phyloP scores from a whole-genome alignment of 1,139 yeast genomes.

The Lodderomyces margitis region DNA sequence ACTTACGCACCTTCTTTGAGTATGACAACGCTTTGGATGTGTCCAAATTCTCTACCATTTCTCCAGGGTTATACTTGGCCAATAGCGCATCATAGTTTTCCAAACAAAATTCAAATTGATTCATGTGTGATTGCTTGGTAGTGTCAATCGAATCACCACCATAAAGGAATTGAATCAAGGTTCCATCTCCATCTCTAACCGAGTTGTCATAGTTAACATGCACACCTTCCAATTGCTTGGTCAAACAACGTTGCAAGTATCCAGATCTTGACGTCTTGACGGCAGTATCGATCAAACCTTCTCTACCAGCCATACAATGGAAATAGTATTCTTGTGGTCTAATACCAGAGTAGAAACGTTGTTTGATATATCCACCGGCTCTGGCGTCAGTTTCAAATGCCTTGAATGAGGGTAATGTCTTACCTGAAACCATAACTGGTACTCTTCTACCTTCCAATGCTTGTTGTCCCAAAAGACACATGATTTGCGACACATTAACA shows the following conservation, averaged over 20 bases:
- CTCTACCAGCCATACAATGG: conserved; percentile 99
- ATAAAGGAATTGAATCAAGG: conserved; percentile 89
- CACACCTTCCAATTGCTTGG: conserved; percentile 97
- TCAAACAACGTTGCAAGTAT: conserved; percentile 96
- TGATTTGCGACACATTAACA: conserved; percentile 97
- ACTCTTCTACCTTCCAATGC: conserved; percentile 99
- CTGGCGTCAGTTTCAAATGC: conserved; percentile 96
- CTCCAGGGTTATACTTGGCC: conserved; percentile 84
- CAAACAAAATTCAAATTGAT: conserved; percentile 88
- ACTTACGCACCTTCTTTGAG: conserved; percentile 78
- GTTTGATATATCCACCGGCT: conserved; percentile 98
- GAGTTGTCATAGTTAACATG: conserved; percentile 92
- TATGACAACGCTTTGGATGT: conserved; percentile 78
- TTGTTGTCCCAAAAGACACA: conserved; percentile 99
- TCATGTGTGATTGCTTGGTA: conserved; percentile 91
- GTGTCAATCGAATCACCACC: conserved; percentile 98
- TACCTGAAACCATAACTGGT: conserved; percentile 98
- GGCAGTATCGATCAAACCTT: conserved; percentile 99
- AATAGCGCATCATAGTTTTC: conserved; percentile 87
- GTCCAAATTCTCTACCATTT: conserved; percentile 70
- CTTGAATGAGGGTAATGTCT: conserved; percentile 93
- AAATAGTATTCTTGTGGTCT: conserved; percentile 99
- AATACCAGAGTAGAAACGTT: conserved; percentile 96
- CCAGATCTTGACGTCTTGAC: conserved; percentile 99
- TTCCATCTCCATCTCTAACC: conserved; percentile 94